Percentiles rank a stretch among this genome's conserved stretches.
These are phyloP conservation scores for Dendrocalamus latiflorus DNA, from an alignment of 202 grass and related monocot species.

Conservation along the genomic window DNA sequence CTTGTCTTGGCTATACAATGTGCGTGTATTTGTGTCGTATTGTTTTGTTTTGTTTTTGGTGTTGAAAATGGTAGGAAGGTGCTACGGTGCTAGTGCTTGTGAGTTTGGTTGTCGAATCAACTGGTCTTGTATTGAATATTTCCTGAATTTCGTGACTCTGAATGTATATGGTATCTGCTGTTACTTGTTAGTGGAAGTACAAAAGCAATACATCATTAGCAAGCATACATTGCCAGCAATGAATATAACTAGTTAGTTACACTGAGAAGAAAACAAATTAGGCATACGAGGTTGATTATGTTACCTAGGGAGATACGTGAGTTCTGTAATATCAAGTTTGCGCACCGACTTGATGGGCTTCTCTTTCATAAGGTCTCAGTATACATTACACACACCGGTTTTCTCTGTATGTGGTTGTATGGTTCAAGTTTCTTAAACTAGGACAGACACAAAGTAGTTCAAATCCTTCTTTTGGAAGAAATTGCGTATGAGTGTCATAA, in stretches of 20 bases:
- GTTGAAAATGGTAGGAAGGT: no score
- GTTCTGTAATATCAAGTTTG: no score
- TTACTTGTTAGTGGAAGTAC: neutral
- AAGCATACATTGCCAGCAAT: neutral
- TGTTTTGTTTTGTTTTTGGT: no score
- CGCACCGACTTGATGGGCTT: neutral
- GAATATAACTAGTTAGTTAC: neutral
- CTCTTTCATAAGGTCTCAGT: neutral
- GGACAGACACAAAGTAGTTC: neutral
- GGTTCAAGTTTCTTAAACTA: neutral
- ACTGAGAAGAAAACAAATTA: no score
- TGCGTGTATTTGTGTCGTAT: no score
- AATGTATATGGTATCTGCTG: neutral
- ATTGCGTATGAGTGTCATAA: neutral
- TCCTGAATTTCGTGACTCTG: neutral
- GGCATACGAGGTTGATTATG: no score
- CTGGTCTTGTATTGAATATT: neutral
- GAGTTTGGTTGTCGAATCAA: neutral
- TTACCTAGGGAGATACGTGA: no score
- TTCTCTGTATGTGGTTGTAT: no score
- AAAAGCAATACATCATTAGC: neutral
- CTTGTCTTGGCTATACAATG: neutral
- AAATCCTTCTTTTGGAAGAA: neutral
- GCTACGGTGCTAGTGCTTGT: no score
- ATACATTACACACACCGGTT: neutral